Conservation (phyloP, 2,329 filamentous ascomycete species). For the Knoxdaviesia capensis region DNA sequence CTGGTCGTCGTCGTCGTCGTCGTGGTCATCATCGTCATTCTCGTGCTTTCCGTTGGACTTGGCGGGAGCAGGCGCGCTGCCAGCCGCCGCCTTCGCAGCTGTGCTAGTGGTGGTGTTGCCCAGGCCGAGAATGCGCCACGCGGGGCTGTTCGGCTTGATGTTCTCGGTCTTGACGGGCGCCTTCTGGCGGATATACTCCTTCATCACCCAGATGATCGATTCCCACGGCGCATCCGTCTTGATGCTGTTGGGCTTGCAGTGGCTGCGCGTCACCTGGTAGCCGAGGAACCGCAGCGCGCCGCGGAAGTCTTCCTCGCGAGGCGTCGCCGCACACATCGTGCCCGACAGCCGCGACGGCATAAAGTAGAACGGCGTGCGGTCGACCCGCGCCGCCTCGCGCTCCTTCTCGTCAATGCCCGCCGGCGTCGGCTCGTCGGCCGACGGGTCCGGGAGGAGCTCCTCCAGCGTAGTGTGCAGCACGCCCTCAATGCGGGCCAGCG, state of each 20-base stretch:
- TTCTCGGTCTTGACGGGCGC: constrained; percentile 55
- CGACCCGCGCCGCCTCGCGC: constrained; percentile 39
- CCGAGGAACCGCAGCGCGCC: constrained; percentile 67
- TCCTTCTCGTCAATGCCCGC: constrained; percentile 15
- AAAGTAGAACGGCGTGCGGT: constrained; percentile 74
- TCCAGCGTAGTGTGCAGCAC: constrained; percentile 83
- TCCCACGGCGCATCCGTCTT: constrained; percentile 88
- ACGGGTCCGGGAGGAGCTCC: constrained; percentile 30
- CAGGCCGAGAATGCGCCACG: constrained; percentile 44
- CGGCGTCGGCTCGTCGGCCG: constrained; percentile 12
- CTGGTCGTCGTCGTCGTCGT: background rate
- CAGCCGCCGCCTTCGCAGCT: constrained; percentile 6
- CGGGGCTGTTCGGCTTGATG: constrained; percentile 49
- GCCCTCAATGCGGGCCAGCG: constrained; percentile 62
- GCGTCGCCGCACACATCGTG: constrained; percentile 59
- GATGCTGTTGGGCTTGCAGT: constrained; percentile 75
- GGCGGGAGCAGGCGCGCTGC: background rate
- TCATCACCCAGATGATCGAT: constrained; percentile 81
- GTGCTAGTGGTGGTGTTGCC: constrained; percentile 7
- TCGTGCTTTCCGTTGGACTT: constrained; percentile 7
- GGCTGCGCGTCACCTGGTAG: constrained; percentile 67
- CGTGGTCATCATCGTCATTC: constrained; percentile 8
- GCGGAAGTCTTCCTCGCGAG: constrained; percentile 57
- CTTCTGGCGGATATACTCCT: constrained; percentile 74
- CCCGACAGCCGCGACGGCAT: constrained; percentile 55